Evolutionary conservation across 169 alveolate genomes (phyloP).

Genomic region (Toxoplasma gondii): DNA sequence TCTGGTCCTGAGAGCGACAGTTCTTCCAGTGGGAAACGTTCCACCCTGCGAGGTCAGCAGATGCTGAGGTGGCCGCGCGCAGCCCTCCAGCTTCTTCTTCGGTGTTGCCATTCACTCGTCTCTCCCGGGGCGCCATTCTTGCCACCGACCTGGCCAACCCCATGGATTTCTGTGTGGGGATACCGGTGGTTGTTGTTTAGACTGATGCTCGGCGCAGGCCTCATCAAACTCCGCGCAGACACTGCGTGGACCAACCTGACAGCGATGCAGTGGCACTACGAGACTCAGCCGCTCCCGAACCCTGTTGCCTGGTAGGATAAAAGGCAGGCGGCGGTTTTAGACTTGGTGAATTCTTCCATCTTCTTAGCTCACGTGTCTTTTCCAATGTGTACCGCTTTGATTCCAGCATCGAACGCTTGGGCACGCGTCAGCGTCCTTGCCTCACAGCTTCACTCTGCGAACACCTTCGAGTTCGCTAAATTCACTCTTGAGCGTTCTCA

Average conservation of each 20-base stretch:
- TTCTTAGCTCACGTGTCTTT: no score
- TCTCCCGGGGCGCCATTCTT: neutral
- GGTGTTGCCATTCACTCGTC: neutral
- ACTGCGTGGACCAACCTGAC: conserved; percentile 50
- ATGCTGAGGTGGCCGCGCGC: neutral
- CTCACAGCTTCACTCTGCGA: no score
- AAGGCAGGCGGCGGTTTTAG: no score
- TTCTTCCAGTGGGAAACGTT: no score
- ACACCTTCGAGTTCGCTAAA: no score
- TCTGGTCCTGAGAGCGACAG: no score
- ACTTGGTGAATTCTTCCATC: no score
- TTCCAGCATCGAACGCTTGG: no score
- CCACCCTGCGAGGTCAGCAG: neutral
- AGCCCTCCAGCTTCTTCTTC: neutral
- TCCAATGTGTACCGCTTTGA: no score
- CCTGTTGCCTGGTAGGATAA: conserved; percentile 61
- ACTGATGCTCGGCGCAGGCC: conserved; percentile 65
- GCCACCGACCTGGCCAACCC: conserved; percentile 61
- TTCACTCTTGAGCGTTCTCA: no score
- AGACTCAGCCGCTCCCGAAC: conserved; percentile 70
- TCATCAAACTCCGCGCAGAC: conserved; percentile 58
- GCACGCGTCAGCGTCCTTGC: no score
- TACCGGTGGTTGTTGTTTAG: conserved; percentile 68
- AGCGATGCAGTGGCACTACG: conserved; percentile 29
- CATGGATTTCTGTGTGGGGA: conserved; percentile 48